Conservation (phyloP, 148 eudicot genomes). For the Camellia sinensis region DNA sequence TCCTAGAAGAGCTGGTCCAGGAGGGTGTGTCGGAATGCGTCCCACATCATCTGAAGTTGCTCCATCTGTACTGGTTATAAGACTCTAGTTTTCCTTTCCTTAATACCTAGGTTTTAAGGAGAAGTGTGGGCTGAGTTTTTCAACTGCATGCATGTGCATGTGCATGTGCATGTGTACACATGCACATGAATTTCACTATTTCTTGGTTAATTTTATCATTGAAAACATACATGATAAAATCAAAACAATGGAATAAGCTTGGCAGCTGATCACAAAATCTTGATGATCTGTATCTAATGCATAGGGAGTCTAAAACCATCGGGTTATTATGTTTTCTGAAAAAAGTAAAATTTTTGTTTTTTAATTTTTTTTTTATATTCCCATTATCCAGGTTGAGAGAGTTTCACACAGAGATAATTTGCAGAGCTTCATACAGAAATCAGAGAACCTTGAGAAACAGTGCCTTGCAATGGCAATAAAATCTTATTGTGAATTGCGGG, state of each 20-base stretch:
- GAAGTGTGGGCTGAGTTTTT: no score
- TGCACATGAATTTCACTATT: not conserved
- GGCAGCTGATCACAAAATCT: no score
- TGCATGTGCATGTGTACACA: not conserved
- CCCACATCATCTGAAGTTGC: no score
- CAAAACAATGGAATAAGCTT: not conserved
- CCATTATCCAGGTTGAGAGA: constrained; percentile 66
- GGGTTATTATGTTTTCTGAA: not conserved
- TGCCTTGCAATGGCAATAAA: constrained; percentile 89
- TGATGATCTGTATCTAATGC: no score
- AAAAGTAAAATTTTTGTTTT: not conserved
- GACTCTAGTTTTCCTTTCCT: no score
- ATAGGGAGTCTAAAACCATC: no score
- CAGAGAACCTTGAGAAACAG: constrained; percentile 89
- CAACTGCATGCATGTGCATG: no score
- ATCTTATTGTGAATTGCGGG: constrained; percentile 87
- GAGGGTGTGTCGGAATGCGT: no score
- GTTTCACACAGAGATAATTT: constrained; percentile 91
- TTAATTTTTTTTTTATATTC: not conserved
- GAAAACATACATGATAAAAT: not conserved
- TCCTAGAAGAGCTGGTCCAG: no score
- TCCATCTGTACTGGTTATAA: no score
- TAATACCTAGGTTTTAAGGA: no score
- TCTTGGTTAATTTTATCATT: not conserved
- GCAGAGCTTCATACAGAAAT: constrained; percentile 74